Percentiles rank a stretch among this genome's conserved stretches.
Conservation (phyloP, 805 yeast species). For the Candida schatavii region DNA sequence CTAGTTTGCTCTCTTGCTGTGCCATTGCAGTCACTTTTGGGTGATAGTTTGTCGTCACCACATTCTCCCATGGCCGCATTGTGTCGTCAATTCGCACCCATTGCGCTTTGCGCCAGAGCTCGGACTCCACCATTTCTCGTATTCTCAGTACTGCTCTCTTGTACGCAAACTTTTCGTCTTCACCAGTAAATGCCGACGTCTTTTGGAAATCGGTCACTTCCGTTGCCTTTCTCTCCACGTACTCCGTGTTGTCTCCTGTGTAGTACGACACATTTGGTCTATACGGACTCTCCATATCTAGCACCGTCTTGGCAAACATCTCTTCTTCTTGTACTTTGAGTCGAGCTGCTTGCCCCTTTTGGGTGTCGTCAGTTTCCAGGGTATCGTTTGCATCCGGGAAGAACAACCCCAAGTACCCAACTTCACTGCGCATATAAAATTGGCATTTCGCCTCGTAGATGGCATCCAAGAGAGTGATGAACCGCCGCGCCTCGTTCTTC, state of each 20-base stretch:
- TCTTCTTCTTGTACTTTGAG: conserved; percentile 60
- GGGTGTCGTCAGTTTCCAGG: conserved; percentile 10
- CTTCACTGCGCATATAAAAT: conserved; percentile 51
- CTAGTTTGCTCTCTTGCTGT: conserved; percentile 8
- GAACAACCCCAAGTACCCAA: conserved; percentile 50
- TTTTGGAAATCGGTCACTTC: conserved; percentile 37
- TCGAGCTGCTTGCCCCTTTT: conserved; percentile 28
- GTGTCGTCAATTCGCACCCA: conserved; percentile 56
- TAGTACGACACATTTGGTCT: conserved; percentile 60
- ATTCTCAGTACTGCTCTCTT: conserved; percentile 68
- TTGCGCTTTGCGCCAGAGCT: conserved; percentile 46
- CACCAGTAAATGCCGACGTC: conserved; percentile 63
- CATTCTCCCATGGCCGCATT: conserved; percentile 58
- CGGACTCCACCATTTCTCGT: conserved; percentile 54
- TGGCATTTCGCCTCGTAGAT: conserved; percentile 66
- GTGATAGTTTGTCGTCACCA: neutral
- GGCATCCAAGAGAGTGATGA: conserved; percentile 67
- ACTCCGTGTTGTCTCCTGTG: conserved; percentile 16
- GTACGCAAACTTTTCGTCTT: conserved; percentile 73
- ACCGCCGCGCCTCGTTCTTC: conserved; percentile 68
- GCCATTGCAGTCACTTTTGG: neutral
- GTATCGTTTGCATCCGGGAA: conserved; percentile 48
- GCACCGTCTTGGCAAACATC: conserved; percentile 62
- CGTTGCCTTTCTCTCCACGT: neutral
- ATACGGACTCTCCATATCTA: conserved; percentile 61